These are phyloP conservation scores for Candida dendrica DNA, from an alignment of 805 yeast species.

Conservation along the genomic window DNA sequence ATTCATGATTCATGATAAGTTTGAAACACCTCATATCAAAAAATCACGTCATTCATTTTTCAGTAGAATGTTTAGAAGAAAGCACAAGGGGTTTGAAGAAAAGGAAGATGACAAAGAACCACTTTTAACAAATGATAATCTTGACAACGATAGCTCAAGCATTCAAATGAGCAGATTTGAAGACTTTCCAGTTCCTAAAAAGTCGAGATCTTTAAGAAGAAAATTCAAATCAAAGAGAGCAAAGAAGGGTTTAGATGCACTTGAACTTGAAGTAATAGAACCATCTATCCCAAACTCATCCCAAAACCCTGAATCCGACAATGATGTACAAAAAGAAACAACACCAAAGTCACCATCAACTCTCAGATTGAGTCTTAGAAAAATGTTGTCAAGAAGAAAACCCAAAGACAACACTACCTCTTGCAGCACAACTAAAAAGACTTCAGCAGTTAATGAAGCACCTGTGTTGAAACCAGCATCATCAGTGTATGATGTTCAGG, in stretches of 20 bases:
- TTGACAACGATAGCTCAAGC: not conserved
- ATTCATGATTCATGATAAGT: no score
- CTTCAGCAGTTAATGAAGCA: not conserved
- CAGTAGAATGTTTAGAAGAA: not conserved
- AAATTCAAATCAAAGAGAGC: not conserved
- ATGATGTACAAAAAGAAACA: not conserved
- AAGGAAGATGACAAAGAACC: not conserved
- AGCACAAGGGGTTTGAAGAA: not conserved
- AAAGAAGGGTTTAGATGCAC: no score
- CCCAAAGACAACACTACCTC: not conserved
- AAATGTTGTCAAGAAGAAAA: not conserved
- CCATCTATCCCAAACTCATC: not conserved
- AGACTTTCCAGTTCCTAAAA: not conserved
- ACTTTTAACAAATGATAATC: not conserved
- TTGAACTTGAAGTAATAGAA: no score
- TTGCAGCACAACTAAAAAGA: not conserved
- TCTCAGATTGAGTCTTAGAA: not conserved
- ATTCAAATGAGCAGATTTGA: not conserved
- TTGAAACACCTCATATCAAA: not conserved
- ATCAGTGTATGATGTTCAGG: constrained; percentile 8
- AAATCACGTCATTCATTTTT: not conserved
- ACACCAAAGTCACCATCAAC: not conserved
- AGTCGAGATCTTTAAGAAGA: not conserved
- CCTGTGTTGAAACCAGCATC: not conserved
- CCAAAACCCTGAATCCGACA: not conserved